phyloP scores from a whole-genome alignment of 148 eudicot genomes.

The Rhododendron griersonianum region DNA sequence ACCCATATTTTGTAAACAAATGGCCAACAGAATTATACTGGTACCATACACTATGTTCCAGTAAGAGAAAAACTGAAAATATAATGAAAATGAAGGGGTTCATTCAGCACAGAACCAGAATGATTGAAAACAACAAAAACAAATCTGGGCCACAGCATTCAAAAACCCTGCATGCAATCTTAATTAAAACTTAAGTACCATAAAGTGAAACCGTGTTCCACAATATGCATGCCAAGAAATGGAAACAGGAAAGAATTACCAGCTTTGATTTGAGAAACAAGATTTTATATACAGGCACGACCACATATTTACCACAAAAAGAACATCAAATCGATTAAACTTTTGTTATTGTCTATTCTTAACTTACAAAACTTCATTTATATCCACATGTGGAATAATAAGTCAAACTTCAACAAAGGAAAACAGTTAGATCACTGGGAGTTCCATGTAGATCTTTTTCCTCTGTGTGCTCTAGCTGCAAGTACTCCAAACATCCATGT shows the following conservation, averaged over 20 bases:
- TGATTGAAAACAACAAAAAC: not conserved
- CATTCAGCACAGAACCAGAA: not conserved
- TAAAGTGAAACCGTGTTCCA: not conserved
- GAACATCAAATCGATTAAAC: not conserved
- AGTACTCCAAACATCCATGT: not conserved
- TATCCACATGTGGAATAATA: not conserved
- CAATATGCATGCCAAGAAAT: not conserved
- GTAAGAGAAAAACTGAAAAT: not conserved
- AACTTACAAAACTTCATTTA: not conserved
- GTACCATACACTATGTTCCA: not conserved
- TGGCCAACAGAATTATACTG: not conserved
- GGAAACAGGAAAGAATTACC: not conserved
- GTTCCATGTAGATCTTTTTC: not conserved
- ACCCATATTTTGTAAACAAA: not conserved
- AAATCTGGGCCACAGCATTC: not conserved
- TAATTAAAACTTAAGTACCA: not conserved
- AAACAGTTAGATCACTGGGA: not conserved
- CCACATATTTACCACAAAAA: not conserved
- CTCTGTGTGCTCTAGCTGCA: not conserved
- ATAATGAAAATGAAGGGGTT: not conserved
- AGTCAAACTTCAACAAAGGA: not conserved
- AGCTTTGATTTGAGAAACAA: not conserved
- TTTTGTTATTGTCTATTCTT: not conserved
- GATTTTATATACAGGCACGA: not conserved
- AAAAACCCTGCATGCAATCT: not conserved